These are phyloP conservation scores for Phyllosticta ampelicida DNA, from an alignment of 2,329 filamentous ascomycete species.

Conservation along the genomic window DNA sequence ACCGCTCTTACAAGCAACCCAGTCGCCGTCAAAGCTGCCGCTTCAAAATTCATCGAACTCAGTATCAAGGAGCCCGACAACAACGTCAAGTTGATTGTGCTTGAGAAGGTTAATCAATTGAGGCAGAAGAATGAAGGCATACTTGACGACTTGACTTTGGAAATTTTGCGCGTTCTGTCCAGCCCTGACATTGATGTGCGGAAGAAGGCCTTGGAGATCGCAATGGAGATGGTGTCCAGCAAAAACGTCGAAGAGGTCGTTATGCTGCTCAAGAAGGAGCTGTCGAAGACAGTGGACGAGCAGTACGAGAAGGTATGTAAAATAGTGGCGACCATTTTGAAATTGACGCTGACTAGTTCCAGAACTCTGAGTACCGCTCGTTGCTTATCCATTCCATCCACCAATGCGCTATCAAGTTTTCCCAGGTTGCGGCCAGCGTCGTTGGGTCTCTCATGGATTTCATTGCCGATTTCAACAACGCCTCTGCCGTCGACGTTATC, in stretches of 20 bases:
- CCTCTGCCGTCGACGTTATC: constrained; percentile 93
- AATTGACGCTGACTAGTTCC: background rate
- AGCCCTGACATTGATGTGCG: constrained; percentile 95
- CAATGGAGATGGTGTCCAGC: constrained; percentile 95
- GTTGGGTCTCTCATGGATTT: constrained; percentile 98
- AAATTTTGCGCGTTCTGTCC: constrained; percentile 86
- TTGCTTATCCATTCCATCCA: constrained; percentile 95
- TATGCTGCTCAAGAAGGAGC: constrained; percentile 89
- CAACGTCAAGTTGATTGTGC: constrained; percentile 96
- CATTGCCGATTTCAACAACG: constrained; percentile 95
- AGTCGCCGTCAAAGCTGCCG: constrained; percentile 93
- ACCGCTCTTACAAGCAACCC: constrained; percentile 92
- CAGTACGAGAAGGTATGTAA: constrained; percentile 72
- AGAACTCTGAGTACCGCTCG: constrained; percentile 86
- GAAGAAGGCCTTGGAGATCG: constrained; percentile 79
- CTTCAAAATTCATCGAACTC: constrained; percentile 90
- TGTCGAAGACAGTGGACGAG: constrained; percentile 94
- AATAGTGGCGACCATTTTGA: background rate
- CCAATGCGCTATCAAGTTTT: constrained; percentile 98
- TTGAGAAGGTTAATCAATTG: constrained; percentile 84
- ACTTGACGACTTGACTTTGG: constrained; percentile 90
- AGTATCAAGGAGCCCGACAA: constrained; percentile 98
- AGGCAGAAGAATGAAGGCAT: constrained; percentile 83
- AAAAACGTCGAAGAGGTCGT: constrained; percentile 98
- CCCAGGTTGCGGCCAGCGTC: constrained; percentile 91